phyloP scores from a whole-genome alignment of 2,329 filamentous ascomycete species.

The Elsinoe necatrix region DNA sequence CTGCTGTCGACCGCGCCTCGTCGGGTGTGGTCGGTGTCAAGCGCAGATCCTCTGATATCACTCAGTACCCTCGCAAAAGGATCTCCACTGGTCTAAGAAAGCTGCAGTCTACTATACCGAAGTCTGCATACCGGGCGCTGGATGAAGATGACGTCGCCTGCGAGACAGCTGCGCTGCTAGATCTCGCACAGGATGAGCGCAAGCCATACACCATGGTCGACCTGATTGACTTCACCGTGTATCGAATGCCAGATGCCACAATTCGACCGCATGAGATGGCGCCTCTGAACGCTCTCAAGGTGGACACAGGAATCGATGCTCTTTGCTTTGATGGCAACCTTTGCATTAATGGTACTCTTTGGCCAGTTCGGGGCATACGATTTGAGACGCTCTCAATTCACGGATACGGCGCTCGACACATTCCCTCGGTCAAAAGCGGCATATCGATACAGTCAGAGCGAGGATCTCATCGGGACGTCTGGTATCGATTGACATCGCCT shows the following conservation, averaged over 20 bases:
- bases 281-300: constrained; percentile 46
- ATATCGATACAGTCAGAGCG: constrained; percentile 57
- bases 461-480: constrained; percentile 39
- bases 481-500: constrained; percentile 55
- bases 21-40: not conserved
- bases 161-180: not conserved
- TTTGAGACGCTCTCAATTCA: constrained; percentile 57
- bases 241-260: not conserved
- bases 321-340: constrained; percentile 53
- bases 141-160: too few species aligned
- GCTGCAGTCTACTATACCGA: not conserved
- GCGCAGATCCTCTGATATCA: too few species aligned
- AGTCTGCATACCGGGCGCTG: not conserved
- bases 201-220: not conserved
- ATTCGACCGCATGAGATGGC: constrained; percentile 40
- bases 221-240: not conserved
- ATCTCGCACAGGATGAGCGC: not conserved
- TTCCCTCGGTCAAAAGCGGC: constrained; percentile 30
- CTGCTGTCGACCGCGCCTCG: not conserved
- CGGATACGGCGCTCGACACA: constrained; percentile 51
- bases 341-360: constrained; percentile 35
- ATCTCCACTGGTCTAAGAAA: not conserved
- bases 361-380: constrained; percentile 41
- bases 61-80: not conserved
- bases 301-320: constrained; percentile 28